A percentile compares a stretch with the other conserved stretches of the same genome.
Conservation (phyloP, 345 rosid species). For the Murraya paniculata region DNA sequence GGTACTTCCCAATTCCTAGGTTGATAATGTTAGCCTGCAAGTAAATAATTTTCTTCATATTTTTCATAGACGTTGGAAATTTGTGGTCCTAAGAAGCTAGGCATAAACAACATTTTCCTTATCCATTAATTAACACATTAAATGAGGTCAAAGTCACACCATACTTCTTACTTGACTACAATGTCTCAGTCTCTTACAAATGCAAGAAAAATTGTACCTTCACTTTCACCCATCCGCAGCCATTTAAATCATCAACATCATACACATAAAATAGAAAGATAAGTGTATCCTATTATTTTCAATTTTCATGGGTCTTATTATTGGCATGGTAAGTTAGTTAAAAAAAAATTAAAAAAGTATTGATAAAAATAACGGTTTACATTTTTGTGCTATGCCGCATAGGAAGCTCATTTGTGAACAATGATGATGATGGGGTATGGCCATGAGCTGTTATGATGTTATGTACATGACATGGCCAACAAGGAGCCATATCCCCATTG, state of each 20-base stretch:
- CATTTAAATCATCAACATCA: background rate
- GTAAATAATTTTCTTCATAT: background rate
- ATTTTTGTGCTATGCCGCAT: too few species aligned
- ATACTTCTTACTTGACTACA: background rate
- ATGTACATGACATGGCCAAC: conserved; percentile 25
- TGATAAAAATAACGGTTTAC: too few species aligned
- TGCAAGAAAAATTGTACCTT: too few species aligned
- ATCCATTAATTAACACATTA: background rate
- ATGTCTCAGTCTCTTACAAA: background rate
- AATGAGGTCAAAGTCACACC: conserved; percentile 8
- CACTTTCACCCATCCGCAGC: background rate
- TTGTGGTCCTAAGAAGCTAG: conserved; percentile 1
- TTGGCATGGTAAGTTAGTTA: background rate
- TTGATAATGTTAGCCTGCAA: background rate
- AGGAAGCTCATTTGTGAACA: too few species aligned
- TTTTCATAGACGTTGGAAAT: background rate
- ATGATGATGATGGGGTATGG: background rate
- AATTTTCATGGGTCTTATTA: background rate
- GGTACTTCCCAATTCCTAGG: background rate
- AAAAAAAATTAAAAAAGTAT: too few species aligned
- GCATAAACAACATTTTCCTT: background rate
- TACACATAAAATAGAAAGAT: background rate
- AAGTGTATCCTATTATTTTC: background rate
- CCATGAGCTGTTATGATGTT: background rate
- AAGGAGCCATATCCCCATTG: conserved; percentile 4